Conservation (phyloP, 495 filamentous ascomycete species). For the Cercophora samala region DNA sequence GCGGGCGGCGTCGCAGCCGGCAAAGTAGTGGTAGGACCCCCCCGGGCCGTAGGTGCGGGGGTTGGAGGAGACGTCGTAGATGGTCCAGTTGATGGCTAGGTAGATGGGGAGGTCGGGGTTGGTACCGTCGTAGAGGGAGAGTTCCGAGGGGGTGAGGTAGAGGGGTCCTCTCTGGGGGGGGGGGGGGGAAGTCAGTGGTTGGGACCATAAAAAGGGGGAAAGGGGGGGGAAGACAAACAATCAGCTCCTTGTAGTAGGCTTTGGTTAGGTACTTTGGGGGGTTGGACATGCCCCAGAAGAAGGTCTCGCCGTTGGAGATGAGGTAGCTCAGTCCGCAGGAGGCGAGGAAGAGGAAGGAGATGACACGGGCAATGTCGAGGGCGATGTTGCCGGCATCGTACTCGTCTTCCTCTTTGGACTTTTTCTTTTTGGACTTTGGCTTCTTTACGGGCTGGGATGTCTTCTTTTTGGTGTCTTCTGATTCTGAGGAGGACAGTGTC, state of each 20-base stretch:
- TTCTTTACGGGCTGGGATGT: conserved; percentile 10
- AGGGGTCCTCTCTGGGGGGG: conserved; percentile 36
- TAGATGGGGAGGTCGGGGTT: conserved; percentile 77
- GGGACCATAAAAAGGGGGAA: conserved; percentile 3
- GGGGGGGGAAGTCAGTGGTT: background rate
- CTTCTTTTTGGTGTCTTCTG: conserved; percentile 13
- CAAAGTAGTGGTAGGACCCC: conserved; percentile 83
- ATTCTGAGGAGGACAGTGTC: conserved; percentile 8
- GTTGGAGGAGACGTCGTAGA: conserved; percentile 87
- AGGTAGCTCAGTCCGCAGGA: conserved; percentile 75
- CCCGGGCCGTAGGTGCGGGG: conserved; percentile 80
- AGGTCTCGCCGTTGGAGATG: conserved; percentile 64
- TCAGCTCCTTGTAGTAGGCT: conserved; percentile 58
- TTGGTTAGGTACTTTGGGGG: conserved; percentile 65
- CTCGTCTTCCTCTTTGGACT: conserved; percentile 42
- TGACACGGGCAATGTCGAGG: conserved; percentile 71
- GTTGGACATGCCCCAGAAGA: conserved; percentile 54
- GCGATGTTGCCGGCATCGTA: conserved; percentile 40
- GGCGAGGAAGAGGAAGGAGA: conserved; percentile 66
- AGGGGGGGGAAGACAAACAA: conserved; percentile 46
- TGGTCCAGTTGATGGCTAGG: conserved; percentile 85
- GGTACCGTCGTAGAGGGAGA: conserved; percentile 73
- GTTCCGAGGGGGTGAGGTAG: conserved; percentile 68
- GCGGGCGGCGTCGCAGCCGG: conserved; percentile 80
- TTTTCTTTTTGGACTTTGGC: conserved; percentile 23